Evolutionary conservation across 768 basidiomycete species (phyloP), one percentile per base, ranked within the genome.

Genomic region (Tubosaeta sp.): DNA sequence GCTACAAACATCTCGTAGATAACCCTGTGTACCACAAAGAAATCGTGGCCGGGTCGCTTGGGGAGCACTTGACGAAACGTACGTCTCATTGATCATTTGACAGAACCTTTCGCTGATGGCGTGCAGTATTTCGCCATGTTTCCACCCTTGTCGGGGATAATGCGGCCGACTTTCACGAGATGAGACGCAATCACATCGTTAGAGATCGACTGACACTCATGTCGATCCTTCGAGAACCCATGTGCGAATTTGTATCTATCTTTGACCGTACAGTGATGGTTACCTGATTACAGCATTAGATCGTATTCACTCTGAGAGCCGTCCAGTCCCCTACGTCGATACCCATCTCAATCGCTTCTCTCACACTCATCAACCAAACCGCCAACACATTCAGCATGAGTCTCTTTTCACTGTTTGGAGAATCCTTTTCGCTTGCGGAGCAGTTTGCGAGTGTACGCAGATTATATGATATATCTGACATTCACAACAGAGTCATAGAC

Each of bases 41-140:
- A 65, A 71, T 90, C 34, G 83, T 88, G 7, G 85, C 87, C 1
- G 80, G 83, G 9, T 81, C 81, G 33, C 72, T 91, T 49, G 71
- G 73, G 59, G 73, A 73, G 32, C 81, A 80, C 60, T 65, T 87
- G 43, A 72, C 78, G 16, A 58, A 70, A 35, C 72, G 86, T 87
- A 62, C 58, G 79, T 50, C 9, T 31, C 32, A 27, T 33, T 42
- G 11, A 29, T 43, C 8, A 38, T 6, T 16, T 6, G n/a, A 6
- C 27, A 5, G 35, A 29, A 7, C n/a, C 17, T 46, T 49, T 33
- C 6, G 12, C 38, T 50, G 43, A 59, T 50, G 5, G 6, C 5
- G 19, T 2, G 8, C 46, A 74, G 76, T 71, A 51, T 77, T 69
- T 52, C 58, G 53, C 17, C 52, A 58, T 0, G 52, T 63, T 3